Conservation (phyloP, 371 early-diverging fungal genomes). For the Funneliformis caledonium region DNA sequence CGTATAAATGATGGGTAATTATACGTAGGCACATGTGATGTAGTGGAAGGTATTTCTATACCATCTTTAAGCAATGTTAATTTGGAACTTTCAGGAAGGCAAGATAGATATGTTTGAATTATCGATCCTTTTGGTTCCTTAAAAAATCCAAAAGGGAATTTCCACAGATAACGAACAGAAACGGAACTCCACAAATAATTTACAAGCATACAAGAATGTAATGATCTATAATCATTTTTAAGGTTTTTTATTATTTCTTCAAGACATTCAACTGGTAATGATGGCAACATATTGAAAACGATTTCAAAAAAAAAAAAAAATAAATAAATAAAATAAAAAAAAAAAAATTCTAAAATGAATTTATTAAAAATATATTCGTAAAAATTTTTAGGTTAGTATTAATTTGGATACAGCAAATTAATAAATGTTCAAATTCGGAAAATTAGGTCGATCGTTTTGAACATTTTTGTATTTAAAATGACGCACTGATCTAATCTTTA, state of each 20-base stretch:
- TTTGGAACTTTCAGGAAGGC: not conserved
- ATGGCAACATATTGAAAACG: not conserved
- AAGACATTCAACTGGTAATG: slow-evolving; percentile 16
- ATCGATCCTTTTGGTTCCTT: not conserved
- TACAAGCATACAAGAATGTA: slow-evolving; percentile 9
- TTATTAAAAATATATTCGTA: no score
- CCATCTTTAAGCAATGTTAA: not conserved
- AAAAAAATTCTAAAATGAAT: no score
- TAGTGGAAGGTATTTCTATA: not conserved
- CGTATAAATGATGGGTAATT: not conserved
- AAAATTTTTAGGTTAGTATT: not conserved
- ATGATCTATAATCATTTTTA: not conserved
- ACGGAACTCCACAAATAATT: not conserved
- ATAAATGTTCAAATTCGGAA: no score
- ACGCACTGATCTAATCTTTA: no score
- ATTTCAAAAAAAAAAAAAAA: not conserved
- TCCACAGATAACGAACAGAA: not conserved
- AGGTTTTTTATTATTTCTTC: slow-evolving; percentile 13
- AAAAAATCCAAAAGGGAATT: slow-evolving; percentile 8
- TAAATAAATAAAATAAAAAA: no score
- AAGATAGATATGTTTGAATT: not conserved
- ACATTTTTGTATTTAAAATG: no score
- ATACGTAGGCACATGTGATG: not conserved
- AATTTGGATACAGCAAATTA: not conserved
- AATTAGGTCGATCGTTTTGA: no score